These are phyloP conservation scores for Fusarium albidum DNA, from an alignment of 2,329 filamentous ascomycete genomes.

Conservation along the genomic window DNA sequence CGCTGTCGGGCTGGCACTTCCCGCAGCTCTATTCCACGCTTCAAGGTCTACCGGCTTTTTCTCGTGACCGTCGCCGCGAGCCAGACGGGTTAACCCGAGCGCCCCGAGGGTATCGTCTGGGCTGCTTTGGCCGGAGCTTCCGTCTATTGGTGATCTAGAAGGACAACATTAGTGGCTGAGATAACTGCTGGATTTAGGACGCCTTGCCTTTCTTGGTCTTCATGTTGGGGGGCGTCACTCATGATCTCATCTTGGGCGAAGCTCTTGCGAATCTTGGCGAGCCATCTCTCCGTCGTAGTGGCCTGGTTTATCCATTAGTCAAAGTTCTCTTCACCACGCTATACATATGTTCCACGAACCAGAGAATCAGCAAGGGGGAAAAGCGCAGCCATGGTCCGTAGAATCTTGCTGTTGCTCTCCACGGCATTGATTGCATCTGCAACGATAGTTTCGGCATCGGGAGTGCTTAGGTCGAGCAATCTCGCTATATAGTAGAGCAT, in stretches of 20 bases:
- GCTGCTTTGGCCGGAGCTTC: conserved; percentile 32
- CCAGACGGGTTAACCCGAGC: conserved; percentile 35
- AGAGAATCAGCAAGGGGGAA: conserved; percentile 52
- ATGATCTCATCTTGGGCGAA: conserved; percentile 40
- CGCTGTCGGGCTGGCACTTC: conserved; percentile 24
- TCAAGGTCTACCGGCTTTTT: conserved; percentile 27
- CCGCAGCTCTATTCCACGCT: conserved; percentile 19
- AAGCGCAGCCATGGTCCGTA: conserved; percentile 48
- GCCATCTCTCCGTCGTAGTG: conserved; percentile 50
- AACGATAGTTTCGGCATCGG: conserved; percentile 47
- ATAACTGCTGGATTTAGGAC: not conserved
- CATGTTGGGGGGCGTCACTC: conserved; percentile 34
- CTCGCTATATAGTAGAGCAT: conserved; percentile 58
- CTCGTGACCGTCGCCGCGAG: conserved; percentile 30
- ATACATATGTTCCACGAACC: conserved; percentile 36
- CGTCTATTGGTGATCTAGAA: conserved; percentile 28
- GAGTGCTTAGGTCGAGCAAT: conserved; percentile 47
- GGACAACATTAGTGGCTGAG: conserved; percentile 6
- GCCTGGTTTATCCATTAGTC: conserved; percentile 37
- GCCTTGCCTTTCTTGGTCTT: conserved; percentile 32
- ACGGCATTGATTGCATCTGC: conserved; percentile 49
- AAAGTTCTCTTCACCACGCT: not conserved
- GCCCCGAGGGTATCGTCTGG: conserved; percentile 34
- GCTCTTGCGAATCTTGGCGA: conserved; percentile 48
- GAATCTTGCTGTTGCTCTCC: conserved; percentile 49